Conservation (phyloP, 192 early-diverging fungal genomes). For the Obelidium mucronatum region DNA sequence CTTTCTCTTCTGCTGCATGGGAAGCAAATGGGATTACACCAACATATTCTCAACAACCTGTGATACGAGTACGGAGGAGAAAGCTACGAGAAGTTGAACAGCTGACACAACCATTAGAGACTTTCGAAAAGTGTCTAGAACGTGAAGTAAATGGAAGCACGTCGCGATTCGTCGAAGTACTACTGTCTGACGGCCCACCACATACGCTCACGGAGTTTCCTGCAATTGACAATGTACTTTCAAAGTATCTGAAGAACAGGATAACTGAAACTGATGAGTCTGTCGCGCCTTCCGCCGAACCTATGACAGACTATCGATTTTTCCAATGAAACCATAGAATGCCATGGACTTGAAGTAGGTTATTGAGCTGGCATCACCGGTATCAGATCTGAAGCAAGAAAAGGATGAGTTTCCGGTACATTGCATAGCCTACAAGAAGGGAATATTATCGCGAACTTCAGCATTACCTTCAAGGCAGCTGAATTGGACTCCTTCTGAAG, state of each 20-base stretch:
- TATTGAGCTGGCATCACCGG: too few relatives aligned
- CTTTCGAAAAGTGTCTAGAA: neutral
- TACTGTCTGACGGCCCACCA: too few relatives aligned
- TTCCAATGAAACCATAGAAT: too few relatives aligned
- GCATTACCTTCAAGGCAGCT: neutral
- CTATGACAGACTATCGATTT: too few relatives aligned
- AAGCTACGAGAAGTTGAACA: neutral
- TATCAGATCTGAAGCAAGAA: neutral
- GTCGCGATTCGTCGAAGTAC: too few relatives aligned
- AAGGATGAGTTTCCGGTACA: neutral
- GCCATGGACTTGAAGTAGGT: too few relatives aligned
- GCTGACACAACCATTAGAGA: neutral
- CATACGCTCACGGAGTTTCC: neutral
- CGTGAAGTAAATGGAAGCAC: too few relatives aligned
- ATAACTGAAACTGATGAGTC: neutral
- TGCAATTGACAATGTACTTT: neutral
- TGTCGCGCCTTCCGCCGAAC: neutral
- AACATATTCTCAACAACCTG: neutral
- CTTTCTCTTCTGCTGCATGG: neutral
- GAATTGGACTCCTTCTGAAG: neutral
- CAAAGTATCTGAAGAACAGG: neutral
- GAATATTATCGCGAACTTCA: neutral
- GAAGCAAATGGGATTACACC: conserved; percentile 15
- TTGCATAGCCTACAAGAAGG: too few relatives aligned
- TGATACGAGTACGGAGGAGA: neutral